phyloP scores from a whole-genome alignment of 2,329 filamentous ascomycete species.

The Ceratocystis destructans region DNA sequence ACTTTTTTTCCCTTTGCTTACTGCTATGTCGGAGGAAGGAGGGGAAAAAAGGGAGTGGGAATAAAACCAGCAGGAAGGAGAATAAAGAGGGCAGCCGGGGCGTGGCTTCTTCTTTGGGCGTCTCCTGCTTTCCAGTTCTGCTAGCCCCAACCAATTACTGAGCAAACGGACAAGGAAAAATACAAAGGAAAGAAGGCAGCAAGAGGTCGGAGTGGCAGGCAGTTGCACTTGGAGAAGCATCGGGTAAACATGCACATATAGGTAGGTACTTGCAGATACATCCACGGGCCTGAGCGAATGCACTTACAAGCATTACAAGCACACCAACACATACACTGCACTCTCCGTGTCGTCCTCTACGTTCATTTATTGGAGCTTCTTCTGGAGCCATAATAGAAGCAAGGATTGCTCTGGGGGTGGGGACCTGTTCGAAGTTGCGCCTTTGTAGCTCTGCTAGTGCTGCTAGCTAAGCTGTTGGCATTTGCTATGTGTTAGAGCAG shows the following conservation, averaged over 20 bases:
- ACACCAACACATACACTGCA: too few species aligned
- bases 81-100: conserved; percentile 7
- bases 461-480: not conserved
- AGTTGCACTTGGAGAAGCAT: not conserved
- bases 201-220: not conserved
- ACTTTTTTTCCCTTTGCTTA: conserved; percentile 7
- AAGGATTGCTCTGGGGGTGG: not conserved
- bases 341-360: too few species aligned
- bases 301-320: too few species aligned
- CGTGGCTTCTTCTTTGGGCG: conserved; percentile 1
- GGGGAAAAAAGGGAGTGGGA: not conserved
- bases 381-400: too few species aligned
- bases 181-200: not conserved
- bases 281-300: too few species aligned
- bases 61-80: conserved; percentile 4
- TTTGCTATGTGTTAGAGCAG: too few species aligned
- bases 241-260: not conserved
- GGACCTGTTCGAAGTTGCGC: not conserved
- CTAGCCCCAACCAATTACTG: too few species aligned
- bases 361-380: too few species aligned
- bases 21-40: conserved; percentile 13
- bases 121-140: too few species aligned
- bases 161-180: not conserved
- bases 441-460: conserved; percentile 16
- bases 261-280: too few species aligned